phyloP scores from a whole-genome alignment of 2,329 filamentous ascomycete genomes.

The Elsinoe australis region DNA sequence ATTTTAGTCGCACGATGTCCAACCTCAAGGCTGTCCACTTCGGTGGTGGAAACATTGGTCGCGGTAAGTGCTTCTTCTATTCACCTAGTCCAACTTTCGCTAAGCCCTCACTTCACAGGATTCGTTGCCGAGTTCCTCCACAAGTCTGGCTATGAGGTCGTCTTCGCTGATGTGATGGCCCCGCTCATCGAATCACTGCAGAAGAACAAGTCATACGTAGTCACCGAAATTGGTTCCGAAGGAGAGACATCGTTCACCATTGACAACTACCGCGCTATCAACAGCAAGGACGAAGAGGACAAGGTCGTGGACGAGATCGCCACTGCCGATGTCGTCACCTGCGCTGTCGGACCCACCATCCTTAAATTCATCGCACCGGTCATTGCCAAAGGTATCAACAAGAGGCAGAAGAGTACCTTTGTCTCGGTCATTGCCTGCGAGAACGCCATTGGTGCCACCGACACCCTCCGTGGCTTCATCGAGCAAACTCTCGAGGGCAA shows the following conservation, averaged over 20 bases:
- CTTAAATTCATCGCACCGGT: conserved; percentile 93
- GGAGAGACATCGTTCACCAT: conserved; percentile 76
- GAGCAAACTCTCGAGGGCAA: conserved; percentile 62
- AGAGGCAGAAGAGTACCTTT: conserved; percentile 58
- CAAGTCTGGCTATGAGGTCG: conserved; percentile 88
- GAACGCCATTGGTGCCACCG: conserved; percentile 92
- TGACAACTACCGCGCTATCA: conserved; percentile 93
- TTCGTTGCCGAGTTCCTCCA: conserved; percentile 89
- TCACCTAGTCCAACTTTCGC: background rate
- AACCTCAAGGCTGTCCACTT: conserved; percentile 47
- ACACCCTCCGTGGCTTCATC: conserved; percentile 71
- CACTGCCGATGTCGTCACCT: conserved; percentile 85
- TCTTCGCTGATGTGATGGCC: conserved; percentile 93
- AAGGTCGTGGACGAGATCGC: conserved; percentile 79
- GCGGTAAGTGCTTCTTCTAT: conserved; percentile 29
- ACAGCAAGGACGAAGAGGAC: conserved; percentile 77
- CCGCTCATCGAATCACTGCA: conserved; percentile 73
- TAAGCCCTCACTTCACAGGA: conserved; percentile 36
- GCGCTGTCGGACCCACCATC: conserved; percentile 92
- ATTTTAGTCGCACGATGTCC: conserved; percentile 17
- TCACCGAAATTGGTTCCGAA: conserved; percentile 84
- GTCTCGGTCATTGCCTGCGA: conserved; percentile 94
- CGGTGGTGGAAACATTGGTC: conserved; percentile 48
- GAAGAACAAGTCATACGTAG: conserved; percentile 67
- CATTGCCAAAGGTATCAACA: conserved; percentile 88